Conservation (phyloP, 371 early-diverging fungal genomes). For the Phascolomyces articulosus region DNA sequence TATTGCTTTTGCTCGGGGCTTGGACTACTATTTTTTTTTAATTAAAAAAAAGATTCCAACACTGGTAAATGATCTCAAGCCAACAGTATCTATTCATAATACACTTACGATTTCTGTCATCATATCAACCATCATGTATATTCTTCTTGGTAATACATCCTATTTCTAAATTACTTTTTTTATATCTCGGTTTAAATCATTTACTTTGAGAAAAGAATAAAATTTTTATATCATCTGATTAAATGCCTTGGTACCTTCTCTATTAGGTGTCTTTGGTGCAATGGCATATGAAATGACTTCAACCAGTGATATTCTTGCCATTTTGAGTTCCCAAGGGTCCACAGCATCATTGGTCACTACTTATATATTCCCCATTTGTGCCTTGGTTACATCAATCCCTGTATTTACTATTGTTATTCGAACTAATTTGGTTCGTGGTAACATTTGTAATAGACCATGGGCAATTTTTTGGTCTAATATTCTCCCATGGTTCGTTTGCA, state of each 20-base stretch:
- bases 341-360: conserved; percentile 60
- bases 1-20: too few species aligned
- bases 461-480: conserved; percentile 64
- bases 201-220: too few species aligned
- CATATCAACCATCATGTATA: conserved; percentile 54
- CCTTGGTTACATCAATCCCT: conserved; percentile 78
- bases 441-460: conserved; percentile 52
- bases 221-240: too few species aligned
- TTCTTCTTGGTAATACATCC: conserved; percentile 50
- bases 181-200: neutral
- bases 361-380: conserved; percentile 72
- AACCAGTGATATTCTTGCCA: conserved; percentile 53
- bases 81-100: conserved; percentile 56
- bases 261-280: conserved; percentile 53
- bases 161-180: neutral
- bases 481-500: conserved; percentile 67
- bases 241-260: too few species aligned
- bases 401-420: conserved; percentile 75
- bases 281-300: conserved; percentile 58
- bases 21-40: too few species aligned
- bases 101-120: conserved; percentile 51
- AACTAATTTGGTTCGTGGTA: conserved; percentile 65
- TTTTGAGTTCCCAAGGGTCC: conserved; percentile 37
- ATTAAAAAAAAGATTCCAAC: conserved; percentile 54
- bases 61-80: conserved; percentile 60